These are phyloP conservation scores for Nicotiana sylvestris DNA, from an alignment of 257 asterid species.

Conservation along the genomic window DNA sequence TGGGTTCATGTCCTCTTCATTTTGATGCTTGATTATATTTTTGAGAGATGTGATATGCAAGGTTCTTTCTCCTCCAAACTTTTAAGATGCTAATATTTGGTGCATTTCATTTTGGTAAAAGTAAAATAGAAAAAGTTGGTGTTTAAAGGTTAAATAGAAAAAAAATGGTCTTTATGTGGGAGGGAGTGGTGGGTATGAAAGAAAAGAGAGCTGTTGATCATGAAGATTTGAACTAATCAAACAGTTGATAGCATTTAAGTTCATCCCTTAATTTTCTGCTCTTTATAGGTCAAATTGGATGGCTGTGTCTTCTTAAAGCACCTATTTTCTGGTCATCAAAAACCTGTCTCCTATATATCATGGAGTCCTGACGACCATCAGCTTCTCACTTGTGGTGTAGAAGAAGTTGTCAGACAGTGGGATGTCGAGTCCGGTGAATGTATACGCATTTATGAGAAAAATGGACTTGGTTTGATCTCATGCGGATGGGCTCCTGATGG, in stretches of 20 bases:
- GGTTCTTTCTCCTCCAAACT: background rate
- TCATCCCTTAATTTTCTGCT: slow-evolving; percentile 11
- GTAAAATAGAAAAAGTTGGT: background rate
- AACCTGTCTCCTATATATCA: slow-evolving; percentile 63
- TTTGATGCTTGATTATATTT: background rate
- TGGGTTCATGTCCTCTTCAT: background rate
- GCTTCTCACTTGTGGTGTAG: slow-evolving; percentile 84
- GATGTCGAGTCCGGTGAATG: slow-evolving; percentile 71
- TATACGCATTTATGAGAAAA: slow-evolving; percentile 59
- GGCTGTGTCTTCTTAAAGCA: slow-evolving; percentile 48
- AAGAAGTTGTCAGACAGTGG: slow-evolving; percentile 80
- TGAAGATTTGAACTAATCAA: slow-evolving; percentile 3
- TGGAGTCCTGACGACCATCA: slow-evolving; percentile 85
- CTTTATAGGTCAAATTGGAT: slow-evolving; percentile 46
- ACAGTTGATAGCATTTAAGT: background rate
- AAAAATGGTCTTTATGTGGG: background rate
- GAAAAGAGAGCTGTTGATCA: background rate
- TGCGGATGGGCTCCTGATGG: slow-evolving; percentile 89
- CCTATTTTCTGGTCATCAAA: slow-evolving; percentile 56
- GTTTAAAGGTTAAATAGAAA: background rate
- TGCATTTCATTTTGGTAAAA: slow-evolving; percentile 1
- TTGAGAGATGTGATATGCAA: background rate
- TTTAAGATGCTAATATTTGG: background rate
- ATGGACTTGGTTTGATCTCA: slow-evolving; percentile 66
- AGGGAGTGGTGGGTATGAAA: background rate